These are phyloP conservation scores for Fusarium sp. DNA, from an alignment of 2,329 filamentous ascomycete species.

Conservation along the genomic window DNA sequence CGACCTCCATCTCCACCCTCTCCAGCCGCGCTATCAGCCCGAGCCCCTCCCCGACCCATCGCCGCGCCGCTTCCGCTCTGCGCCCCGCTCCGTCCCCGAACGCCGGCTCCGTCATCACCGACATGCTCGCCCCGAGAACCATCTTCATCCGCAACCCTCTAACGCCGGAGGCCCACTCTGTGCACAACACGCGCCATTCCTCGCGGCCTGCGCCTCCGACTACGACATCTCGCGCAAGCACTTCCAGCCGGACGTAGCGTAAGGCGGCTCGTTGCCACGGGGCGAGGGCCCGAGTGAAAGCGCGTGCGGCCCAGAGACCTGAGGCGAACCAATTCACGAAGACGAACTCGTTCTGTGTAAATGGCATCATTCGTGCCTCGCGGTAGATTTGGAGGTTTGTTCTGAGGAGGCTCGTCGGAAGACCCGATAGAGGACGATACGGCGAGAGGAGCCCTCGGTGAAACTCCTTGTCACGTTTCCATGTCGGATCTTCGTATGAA, in stretches of 20 bases:
- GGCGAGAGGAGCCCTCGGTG: slow-evolving; percentile 48
- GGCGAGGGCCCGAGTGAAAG: slow-evolving; percentile 51
- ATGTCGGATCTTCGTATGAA: background rate
- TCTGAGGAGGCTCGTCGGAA: slow-evolving; percentile 57
- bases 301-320: slow-evolving; percentile 57
- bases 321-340: slow-evolving; percentile 62
- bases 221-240: slow-evolving; percentile 55
- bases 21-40: slow-evolving; percentile 49
- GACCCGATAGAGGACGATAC: slow-evolving; percentile 53
- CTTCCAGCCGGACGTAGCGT: slow-evolving; percentile 58
- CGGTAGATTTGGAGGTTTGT: slow-evolving; percentile 57
- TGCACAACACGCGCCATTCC: slow-evolving; percentile 56
- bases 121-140: slow-evolving; percentile 44
- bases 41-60: slow-evolving; percentile 50
- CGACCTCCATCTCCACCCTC: slow-evolving; percentile 58
- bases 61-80: slow-evolving; percentile 32
- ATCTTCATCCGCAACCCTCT: slow-evolving; percentile 58
- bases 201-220: slow-evolving; percentile 43
- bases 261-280: slow-evolving; percentile 59
- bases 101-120: slow-evolving; percentile 40
- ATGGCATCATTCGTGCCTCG: slow-evolving; percentile 58
- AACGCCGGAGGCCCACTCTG: slow-evolving; percentile 52
- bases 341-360: slow-evolving; percentile 59
- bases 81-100: slow-evolving; percentile 33
- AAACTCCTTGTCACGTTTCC: background rate